Evolutionary conservation across 1,284 basidiomycete genomes (phyloP).

Genomic region (Ustilago nuda): DNA sequence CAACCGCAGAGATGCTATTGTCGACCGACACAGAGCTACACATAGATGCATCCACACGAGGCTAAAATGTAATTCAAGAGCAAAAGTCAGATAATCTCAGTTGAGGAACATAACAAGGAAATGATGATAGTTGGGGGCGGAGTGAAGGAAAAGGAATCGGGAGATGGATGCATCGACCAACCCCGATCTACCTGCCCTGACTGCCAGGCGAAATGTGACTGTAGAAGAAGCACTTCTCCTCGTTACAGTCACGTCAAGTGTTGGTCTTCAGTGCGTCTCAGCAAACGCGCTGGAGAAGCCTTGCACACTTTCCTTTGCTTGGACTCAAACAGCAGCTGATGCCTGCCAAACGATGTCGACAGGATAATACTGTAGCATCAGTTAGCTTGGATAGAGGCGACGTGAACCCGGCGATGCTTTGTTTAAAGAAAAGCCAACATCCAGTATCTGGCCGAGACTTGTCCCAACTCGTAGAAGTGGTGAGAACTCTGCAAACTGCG

Average conservation of each 20-base stretch:
- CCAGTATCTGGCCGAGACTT: neutral
- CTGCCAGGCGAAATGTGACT: conserved; percentile 4
- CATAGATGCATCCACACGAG: too few relatives aligned
- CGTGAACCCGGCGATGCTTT: neutral
- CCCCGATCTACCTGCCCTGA: neutral
- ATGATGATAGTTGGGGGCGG: neutral
- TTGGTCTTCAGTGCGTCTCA: conserved; percentile 10
- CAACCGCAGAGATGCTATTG: too few relatives aligned
- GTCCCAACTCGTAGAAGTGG: neutral
- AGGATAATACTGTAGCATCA: neutral
- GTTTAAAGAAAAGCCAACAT: neutral
- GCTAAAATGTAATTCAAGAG: too few relatives aligned
- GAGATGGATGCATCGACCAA: neutral
- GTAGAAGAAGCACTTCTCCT: neutral
- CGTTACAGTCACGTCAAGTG: conserved; percentile 11
- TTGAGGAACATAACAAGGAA: neutral
- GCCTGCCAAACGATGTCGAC: neutral
- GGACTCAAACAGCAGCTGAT: neutral
- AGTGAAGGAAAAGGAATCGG: neutral
- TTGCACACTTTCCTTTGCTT: neutral
- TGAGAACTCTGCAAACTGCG: neutral
- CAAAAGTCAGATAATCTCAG: too few relatives aligned
- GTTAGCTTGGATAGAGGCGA: too few relatives aligned
- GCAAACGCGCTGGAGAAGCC: conserved; percentile 9
- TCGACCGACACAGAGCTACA: too few relatives aligned